Evolutionary conservation across 371 early-diverging fungal genomes (phyloP), one percentile per base, ranked within the genome.

Genomic region (Choanephora cucurbitarum): DNA sequence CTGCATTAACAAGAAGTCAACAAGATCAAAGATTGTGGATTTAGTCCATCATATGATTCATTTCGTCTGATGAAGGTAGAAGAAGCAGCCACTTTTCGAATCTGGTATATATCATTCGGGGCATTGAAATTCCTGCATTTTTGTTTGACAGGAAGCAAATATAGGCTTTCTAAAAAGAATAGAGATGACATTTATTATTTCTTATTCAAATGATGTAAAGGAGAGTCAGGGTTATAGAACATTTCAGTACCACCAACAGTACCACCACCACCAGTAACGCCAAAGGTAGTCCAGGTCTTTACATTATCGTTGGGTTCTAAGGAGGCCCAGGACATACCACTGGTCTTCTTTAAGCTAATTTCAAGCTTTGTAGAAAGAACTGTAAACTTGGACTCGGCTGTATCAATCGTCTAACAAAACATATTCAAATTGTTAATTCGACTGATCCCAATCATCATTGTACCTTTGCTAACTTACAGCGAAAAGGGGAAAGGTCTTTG

Each of bases 291-390:
- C 89, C 89, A 92, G 44, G 80, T 73, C 46, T 75, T 82, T 33
- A 88, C 79, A 18, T 84, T 78, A 32, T 74, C 70, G 28, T 70
- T 80, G 31, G 90, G 89, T 56, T 90, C 92, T 44, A 94, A 67
- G 19, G 86, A 68, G n/a, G 92, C 84, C 95, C 95, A 94, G n/a
- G 87, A 85, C 22, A 91, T 77, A 22, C 93, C 92, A 57, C 88
- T 89, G 4, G 81, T 85, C 76, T 97, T 97, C 63, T 85, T 85
- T 67, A 96, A 76, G 24, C 64, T 83, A 24, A 97, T 65, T 68
- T 96, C 96, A 44, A 92, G 83, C 71, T 97, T 97, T 45, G 96
- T 94, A 7, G 85, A 71, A 58, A 96, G 66, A 9, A 88, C 78
- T 57, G 85, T 86, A 64, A 72, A 93, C 28, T 83, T 83, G 50